Percentiles rank a stretch among this genome's conserved stretches.
phyloP scores from a whole-genome alignment of 805 yeast genomes.

The Lipomyces sp. region DNA sequence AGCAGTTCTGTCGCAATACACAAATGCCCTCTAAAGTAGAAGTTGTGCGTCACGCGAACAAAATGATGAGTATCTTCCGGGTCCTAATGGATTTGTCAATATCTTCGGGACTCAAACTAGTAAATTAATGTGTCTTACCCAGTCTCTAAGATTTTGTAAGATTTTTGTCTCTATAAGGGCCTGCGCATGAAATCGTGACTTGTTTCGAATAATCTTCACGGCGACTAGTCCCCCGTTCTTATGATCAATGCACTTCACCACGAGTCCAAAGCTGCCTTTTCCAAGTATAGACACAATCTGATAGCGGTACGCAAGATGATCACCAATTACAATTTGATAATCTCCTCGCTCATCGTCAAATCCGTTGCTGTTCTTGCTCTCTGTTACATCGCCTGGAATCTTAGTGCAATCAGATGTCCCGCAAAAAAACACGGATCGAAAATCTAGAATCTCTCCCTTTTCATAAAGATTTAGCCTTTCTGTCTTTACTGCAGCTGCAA shows the following conservation, averaged over 20 bases:
- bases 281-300: constrained; percentile 62
- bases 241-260: constrained; percentile 65
- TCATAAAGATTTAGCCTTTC: constrained; percentile 51
- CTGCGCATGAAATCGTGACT: constrained; percentile 69
- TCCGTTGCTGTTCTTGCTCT: constrained; percentile 50
- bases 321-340: constrained; percentile 53
- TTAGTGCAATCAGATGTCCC: constrained; percentile 40
- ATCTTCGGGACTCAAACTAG: too few species aligned
- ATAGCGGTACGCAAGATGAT: constrained; percentile 74
- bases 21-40: constrained; percentile 75
- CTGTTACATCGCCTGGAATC: constrained; percentile 29
- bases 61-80: constrained; percentile 40
- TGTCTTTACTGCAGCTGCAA: constrained; percentile 9
- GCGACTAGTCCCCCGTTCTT: constrained; percentile 60
- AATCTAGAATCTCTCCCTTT: constrained; percentile 56
- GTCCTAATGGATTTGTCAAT: constrained; percentile 31
- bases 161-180: constrained; percentile 74
- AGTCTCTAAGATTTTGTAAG: constrained; percentile 48
- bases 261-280: constrained; percentile 80
- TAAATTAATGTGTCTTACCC: constrained; percentile 16
- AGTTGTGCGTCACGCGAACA: constrained; percentile 62
- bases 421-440: constrained; percentile 49
- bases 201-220: constrained; percentile 70
- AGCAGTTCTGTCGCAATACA: constrained; percentile 75
- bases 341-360: constrained; percentile 70